These are phyloP conservation scores for Curvularia verruculosa DNA, from an alignment of 2,329 filamentous ascomycete species.

Conservation along the genomic window DNA sequence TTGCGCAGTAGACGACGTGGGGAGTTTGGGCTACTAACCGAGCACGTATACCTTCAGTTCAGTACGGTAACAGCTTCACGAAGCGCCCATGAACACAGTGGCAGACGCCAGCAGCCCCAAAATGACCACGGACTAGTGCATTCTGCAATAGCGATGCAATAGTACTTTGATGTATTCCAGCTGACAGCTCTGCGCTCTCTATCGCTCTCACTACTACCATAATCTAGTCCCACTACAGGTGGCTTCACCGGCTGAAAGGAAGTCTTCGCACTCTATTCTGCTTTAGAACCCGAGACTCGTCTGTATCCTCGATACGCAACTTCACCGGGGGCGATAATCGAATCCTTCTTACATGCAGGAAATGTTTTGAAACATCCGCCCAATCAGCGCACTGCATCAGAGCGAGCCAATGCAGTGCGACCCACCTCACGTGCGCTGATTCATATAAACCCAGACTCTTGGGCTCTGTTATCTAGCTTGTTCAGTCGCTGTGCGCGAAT, in stretches of 20 bases:
- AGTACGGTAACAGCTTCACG: conserved; percentile 13
- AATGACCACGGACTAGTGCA: neutral
- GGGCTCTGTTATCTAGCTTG: neutral
- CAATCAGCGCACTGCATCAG: conserved; percentile 19
- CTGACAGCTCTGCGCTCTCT: neutral
- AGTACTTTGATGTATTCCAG: neutral
- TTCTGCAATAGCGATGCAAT: neutral
- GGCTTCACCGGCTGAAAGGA: neutral
- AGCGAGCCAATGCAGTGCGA: conserved; percentile 13
- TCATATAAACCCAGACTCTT: conserved; percentile 13
- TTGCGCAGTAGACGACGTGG: conserved; percentile 15
- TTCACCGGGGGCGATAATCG: conserved; percentile 13
- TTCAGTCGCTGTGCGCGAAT: neutral
- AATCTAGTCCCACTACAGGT: neutral
- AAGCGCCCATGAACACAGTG: conserved; percentile 6
- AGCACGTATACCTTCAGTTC: conserved; percentile 7
- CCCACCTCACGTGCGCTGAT: conserved; percentile 26
- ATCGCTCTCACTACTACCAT: neutral
- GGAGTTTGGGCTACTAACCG: conserved; percentile 14
- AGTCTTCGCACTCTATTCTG: neutral
- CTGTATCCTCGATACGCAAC: neutral
- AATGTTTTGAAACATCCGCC: conserved; percentile 40
- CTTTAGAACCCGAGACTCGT: neutral
- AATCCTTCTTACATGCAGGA: conserved; percentile 25
- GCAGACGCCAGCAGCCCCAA: neutral